A percentile compares a stretch with the other conserved stretches of the same genome.
Conservation (phyloP, 73 alveolate genomes). For the Uronychia setigera region DNA sequence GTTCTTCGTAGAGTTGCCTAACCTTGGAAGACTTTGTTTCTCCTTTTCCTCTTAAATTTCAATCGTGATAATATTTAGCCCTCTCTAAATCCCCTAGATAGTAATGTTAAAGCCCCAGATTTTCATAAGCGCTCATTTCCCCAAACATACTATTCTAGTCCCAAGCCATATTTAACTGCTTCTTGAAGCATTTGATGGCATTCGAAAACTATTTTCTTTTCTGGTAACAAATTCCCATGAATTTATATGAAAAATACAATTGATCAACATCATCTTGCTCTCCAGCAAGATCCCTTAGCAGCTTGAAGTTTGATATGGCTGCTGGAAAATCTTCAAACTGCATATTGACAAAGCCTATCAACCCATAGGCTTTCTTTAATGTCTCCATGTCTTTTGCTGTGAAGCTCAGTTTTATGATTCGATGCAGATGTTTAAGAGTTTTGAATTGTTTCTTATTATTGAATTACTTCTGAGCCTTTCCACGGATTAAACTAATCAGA, state of each 20-base stretch:
- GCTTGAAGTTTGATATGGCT: slow-evolving; percentile 6
- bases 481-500: neutral
- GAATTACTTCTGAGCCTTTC: slow-evolving; percentile 15
- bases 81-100: slow-evolving; percentile 37
- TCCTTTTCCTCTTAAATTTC: slow-evolving; percentile 44
- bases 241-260: neutral
- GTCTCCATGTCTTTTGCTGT: slow-evolving; percentile 31
- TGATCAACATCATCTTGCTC: slow-evolving; percentile 2
- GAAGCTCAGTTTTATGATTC: slow-evolving; percentile 9
- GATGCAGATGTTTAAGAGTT: slow-evolving; percentile 1
- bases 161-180: slow-evolving; percentile 30
- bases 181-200: slow-evolving; percentile 18
- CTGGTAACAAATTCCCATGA: neutral
- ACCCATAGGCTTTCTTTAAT: neutral
- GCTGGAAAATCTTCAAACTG: neutral
- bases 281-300: slow-evolving; percentile 23
- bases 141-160: slow-evolving; percentile 19
- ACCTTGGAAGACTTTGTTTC: slow-evolving; percentile 36
- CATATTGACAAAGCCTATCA: slow-evolving; percentile 4
- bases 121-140: slow-evolving; percentile 39
- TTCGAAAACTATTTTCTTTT: neutral
- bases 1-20: slow-evolving; percentile 12
- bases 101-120: slow-evolving; percentile 22
- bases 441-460: neutral
- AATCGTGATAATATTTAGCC: slow-evolving; percentile 17